Conservation (phyloP, 2,329 filamentous ascomycete species). For the Oidium heveae region DNA sequence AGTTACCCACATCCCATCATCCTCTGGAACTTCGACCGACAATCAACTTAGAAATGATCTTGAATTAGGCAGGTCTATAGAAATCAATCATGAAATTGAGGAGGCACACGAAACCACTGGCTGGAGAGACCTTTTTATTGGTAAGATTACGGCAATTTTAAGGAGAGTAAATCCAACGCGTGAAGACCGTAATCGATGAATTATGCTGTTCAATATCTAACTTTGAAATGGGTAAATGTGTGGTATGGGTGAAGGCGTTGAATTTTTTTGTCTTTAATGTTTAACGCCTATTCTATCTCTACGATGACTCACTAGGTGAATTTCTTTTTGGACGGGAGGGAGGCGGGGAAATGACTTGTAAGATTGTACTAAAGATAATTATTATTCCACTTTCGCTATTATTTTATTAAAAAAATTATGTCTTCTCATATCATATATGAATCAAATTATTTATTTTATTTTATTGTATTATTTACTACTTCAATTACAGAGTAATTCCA, state of each 20-base stretch:
- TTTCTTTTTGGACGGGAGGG: too few species aligned
- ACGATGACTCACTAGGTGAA: too few species aligned
- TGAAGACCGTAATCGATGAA: constrained; percentile 11
- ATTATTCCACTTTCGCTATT: too few species aligned
- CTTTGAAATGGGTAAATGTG: background rate
- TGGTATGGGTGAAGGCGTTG: background rate
- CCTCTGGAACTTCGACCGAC: constrained; percentile 11
- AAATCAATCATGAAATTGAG: constrained; percentile 5
- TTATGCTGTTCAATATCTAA: background rate
- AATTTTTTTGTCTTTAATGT: too few species aligned
- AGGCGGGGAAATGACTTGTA: too few species aligned
- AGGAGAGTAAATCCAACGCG: constrained; percentile 6
- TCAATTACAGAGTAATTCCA: too few species aligned
- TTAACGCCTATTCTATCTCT: too few species aligned
- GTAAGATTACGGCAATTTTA: constrained; percentile 8
- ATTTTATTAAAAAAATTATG: too few species aligned
- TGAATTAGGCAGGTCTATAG: constrained; percentile 8
- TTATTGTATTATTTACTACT: too few species aligned
- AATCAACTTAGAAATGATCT: constrained; percentile 4
- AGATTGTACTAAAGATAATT: too few species aligned
- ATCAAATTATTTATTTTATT: too few species aligned
- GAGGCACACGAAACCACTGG: constrained; percentile 3
- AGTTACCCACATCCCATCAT: constrained; percentile 22
- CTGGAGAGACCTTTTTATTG: constrained; percentile 8
- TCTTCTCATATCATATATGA: too few species aligned